Conservation (phyloP, 1,284 basidiomycete species). For the Phylloboletellus chloephorus region DNA sequence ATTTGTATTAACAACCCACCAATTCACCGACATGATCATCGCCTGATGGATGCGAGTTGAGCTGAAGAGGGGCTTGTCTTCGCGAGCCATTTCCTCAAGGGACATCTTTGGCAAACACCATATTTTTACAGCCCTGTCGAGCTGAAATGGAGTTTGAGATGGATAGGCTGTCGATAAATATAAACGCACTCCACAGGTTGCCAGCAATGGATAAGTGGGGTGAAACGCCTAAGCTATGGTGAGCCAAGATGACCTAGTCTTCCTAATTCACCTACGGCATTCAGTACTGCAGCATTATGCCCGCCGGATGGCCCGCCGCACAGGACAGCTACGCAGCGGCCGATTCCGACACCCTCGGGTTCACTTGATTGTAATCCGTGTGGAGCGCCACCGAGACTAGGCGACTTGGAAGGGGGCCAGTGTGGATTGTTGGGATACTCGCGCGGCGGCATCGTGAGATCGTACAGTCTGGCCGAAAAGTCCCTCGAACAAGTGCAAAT, state of each 20-base stretch:
- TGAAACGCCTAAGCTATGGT: constrained; percentile 54
- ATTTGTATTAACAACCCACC: constrained; percentile 35
- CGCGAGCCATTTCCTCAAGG: constrained; percentile 41
- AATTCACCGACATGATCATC: constrained; percentile 57
- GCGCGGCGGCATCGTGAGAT: constrained; percentile 41
- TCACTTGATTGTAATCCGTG: constrained; percentile 60
- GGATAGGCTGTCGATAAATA: constrained; percentile 1
- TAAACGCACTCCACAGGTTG: constrained; percentile 63
- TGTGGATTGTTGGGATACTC: constrained; percentile 44
- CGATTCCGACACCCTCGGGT: constrained; percentile 53
- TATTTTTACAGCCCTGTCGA: constrained; percentile 68
- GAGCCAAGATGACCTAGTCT: constrained; percentile 5
- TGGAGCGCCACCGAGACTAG: constrained; percentile 59
- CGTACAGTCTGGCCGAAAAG: constrained; percentile 59
- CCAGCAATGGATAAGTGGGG: constrained; percentile 52
- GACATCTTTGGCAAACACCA: constrained; percentile 47
- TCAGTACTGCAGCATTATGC: constrained; percentile 59
- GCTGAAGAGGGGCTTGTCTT: constrained; percentile 72
- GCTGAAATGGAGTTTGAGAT: constrained; percentile 34
- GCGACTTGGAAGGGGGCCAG: constrained; percentile 49
- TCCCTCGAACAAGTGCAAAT: constrained; percentile 68
- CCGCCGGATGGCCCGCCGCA: constrained; percentile 67
- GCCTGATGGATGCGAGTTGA: constrained; percentile 59
- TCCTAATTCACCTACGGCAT: constrained; percentile 43
- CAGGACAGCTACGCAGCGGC: constrained; percentile 58